phyloP scores from a whole-genome alignment of 306 rosid species.

The Dalbergia oliveri region DNA sequence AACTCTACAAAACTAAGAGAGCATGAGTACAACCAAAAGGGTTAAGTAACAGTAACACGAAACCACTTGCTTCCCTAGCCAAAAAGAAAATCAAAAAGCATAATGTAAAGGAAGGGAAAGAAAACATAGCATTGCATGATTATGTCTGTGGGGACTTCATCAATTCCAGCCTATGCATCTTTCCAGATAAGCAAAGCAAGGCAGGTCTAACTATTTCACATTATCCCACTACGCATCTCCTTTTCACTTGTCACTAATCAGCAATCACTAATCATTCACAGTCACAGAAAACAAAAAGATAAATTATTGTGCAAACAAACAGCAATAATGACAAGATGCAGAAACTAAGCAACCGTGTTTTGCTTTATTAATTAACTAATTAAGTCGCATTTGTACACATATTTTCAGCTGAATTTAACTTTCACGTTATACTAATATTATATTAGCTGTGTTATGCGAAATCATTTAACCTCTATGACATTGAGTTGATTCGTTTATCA shows the following conservation, averaged over 20 bases:
- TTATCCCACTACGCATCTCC: slow-evolving; percentile 41
- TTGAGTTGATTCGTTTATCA: too few relatives aligned
- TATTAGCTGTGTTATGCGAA: too few relatives aligned
- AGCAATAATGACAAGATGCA: slow-evolving; percentile 34
- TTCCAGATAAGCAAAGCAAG: slow-evolving; percentile 57
- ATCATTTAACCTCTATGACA: too few relatives aligned
- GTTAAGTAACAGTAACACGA: slow-evolving; percentile 23
- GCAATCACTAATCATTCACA: slow-evolving; percentile 39
- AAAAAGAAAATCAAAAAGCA: slow-evolving; percentile 55
- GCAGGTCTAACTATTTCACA: slow-evolving; percentile 31
- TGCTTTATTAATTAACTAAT: neutral
- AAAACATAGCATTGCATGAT: slow-evolving; percentile 47
- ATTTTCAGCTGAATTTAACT: neutral
- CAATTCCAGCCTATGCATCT: slow-evolving; percentile 52
- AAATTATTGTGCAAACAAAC: slow-evolving; percentile 42
- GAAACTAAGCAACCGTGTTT: slow-evolving; percentile 38
- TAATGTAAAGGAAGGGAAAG: slow-evolving; percentile 37
- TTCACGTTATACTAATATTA: too few relatives aligned
- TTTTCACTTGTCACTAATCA: slow-evolving; percentile 44
- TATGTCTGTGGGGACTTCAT: slow-evolving; percentile 53
- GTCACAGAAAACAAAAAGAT: slow-evolving; percentile 14
- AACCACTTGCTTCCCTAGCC: slow-evolving; percentile 48
- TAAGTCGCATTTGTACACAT: neutral
- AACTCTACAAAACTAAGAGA: neutral
- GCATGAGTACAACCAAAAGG: slow-evolving; percentile 51